phyloP scores from a whole-genome alignment of 1,284 basidiomycete genomes.

The Chondrostereum purpureum region DNA sequence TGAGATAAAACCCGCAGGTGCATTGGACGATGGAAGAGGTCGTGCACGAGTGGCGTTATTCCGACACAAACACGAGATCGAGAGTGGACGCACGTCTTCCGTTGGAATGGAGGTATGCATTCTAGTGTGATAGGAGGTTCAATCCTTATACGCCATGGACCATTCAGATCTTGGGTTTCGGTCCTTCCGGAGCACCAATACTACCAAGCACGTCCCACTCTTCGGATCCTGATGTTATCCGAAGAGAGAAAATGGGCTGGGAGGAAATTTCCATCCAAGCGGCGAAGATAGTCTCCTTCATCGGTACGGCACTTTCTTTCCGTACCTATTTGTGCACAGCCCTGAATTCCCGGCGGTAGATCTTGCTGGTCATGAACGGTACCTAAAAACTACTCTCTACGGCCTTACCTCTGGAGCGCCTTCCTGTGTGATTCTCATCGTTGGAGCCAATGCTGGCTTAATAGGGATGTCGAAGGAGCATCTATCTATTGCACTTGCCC shows the following conservation, averaged over 20 bases:
- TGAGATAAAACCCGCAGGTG: too few species aligned
- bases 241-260: constrained; percentile 88
- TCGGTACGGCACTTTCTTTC: constrained; percentile 45
- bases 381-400: constrained; percentile 91
- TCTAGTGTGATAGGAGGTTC: too few species aligned
- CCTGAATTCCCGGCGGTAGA: constrained; percentile 55
- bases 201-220: constrained; percentile 56
- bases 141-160: too few species aligned
- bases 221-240: constrained; percentile 53
- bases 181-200: constrained; percentile 67
- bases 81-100: constrained; percentile 90
- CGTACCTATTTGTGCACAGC: constrained; percentile 7
- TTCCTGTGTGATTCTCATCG: constrained; percentile 93
- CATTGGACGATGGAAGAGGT: constrained; percentile 91
- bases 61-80: constrained; percentile 96
- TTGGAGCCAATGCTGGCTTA: constrained; percentile 91
- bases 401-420: constrained; percentile 92
- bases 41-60: constrained; percentile 90
- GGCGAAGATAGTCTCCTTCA: constrained; percentile 93
- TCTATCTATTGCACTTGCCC: constrained; percentile 87
- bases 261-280: constrained; percentile 91
- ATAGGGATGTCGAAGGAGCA: constrained; percentile 99
- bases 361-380: constrained; percentile 86
- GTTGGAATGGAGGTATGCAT: constrained; percentile 91
- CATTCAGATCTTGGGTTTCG: constrained; percentile 78